Evolutionary conservation across 805 yeast genomes (phyloP).

Genomic region (Suhomyces sp.): DNA sequence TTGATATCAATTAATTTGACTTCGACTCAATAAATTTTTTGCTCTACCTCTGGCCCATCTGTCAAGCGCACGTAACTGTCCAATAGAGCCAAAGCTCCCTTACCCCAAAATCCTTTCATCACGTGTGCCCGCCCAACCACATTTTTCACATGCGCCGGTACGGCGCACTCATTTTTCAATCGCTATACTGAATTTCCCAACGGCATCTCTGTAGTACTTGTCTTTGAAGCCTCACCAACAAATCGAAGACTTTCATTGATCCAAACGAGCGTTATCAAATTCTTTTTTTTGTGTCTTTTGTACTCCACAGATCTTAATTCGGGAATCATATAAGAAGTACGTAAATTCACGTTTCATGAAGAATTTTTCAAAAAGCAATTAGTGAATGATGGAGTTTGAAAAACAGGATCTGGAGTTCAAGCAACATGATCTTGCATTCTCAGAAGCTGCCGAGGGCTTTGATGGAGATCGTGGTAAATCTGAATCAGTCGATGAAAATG

Average conservation of each 20-base stretch:
- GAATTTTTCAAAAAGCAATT: background rate
- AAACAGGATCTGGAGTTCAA: constrained; percentile 2
- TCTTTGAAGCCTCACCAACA: background rate
- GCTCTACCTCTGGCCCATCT: background rate
- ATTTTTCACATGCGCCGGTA: background rate
- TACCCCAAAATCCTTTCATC: background rate
- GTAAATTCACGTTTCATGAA: background rate
- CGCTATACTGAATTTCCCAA: background rate
- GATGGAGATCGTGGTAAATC: background rate
- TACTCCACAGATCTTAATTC: background rate
- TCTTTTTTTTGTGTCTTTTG: background rate
- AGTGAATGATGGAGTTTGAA: constrained; percentile 1
- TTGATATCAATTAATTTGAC: background rate
- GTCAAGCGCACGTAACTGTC: background rate
- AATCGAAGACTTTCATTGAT: background rate
- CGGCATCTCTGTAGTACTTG: background rate
- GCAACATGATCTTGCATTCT: constrained; percentile 5
- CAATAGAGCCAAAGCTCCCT: background rate
- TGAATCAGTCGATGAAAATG: background rate
- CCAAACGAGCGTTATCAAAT: background rate
- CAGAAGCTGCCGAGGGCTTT: constrained; percentile 2
- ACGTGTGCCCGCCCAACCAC: background rate
- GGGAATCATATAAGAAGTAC: background rate
- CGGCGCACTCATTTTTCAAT: background rate
- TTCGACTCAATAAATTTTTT: background rate